These are phyloP conservation scores for Asterochloris sp. DNA, from an alignment of 139 green algal species.

Conservation along the genomic window DNA sequence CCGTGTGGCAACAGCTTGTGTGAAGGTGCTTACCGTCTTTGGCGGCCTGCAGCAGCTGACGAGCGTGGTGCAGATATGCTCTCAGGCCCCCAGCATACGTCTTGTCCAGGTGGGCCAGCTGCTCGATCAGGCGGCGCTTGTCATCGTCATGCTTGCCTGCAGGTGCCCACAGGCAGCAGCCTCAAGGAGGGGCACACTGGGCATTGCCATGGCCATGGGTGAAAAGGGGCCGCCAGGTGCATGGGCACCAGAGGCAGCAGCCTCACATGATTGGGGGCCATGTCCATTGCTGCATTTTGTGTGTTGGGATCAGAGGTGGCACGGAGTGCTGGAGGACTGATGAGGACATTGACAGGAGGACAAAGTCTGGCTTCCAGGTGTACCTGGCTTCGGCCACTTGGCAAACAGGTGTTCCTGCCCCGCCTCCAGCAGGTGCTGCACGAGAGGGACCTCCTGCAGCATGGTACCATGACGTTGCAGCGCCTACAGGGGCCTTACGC, in stretches of 20 bases:
- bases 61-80: slow-evolving; percentile 86
- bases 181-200: background rate
- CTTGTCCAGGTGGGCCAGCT: slow-evolving; percentile 68
- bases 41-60: slow-evolving; percentile 76
- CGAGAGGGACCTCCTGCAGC: slow-evolving; percentile 34
- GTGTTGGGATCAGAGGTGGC: background rate
- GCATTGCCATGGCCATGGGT: background rate
- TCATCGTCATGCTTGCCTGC: slow-evolving; percentile 40
- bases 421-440: slow-evolving; percentile 28
- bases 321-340: background rate
- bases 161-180: background rate
- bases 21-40: slow-evolving; percentile 50
- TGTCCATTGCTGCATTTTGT: background rate
- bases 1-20: no score
- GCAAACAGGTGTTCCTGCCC: slow-evolving; percentile 79
- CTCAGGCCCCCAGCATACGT: slow-evolving; percentile 82
- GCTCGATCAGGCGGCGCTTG: slow-evolving; percentile 57
- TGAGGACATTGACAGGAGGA: background rate
- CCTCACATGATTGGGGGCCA: background rate
- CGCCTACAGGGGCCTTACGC: no score
- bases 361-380: background rate
- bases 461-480: no score
- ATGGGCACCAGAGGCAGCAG: background rate
- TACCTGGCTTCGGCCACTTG: slow-evolving; percentile 60
- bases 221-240: background rate